Conservation (phyloP, 495 filamentous ascomycete species). For the Podospora anserina region DNA sequence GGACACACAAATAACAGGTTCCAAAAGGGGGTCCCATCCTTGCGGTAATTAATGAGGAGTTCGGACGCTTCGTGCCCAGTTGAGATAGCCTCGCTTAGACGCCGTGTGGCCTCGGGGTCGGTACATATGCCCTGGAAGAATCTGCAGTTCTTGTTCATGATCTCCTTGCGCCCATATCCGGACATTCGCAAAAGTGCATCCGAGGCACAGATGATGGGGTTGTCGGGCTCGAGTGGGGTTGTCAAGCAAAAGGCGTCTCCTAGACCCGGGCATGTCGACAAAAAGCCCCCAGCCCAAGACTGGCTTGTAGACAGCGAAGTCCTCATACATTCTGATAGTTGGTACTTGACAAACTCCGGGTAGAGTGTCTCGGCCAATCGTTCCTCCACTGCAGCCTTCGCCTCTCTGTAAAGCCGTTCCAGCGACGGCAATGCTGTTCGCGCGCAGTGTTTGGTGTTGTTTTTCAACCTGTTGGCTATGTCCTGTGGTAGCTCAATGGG, state of each 20-base stretch:
- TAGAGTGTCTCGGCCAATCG: conserved; percentile 46
- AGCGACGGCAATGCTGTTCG: conserved; percentile 40
- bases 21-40: conserved; percentile 55
- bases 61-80: conserved; percentile 47
- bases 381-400: conserved; percentile 42
- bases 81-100: conserved; percentile 43
- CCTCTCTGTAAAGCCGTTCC: conserved; percentile 45
- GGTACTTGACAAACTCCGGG: conserved; percentile 47
- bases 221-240: conserved; percentile 36
- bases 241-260: conserved; percentile 38
- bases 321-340: conserved; percentile 31
- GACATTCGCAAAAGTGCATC: conserved; percentile 51
- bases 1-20: conserved; percentile 54
- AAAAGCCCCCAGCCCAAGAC: conserved; percentile 13
- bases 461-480: conserved; percentile 34
- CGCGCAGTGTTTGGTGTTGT: conserved; percentile 42
- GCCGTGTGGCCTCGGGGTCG: conserved; percentile 36
- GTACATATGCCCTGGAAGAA: conserved; percentile 52
- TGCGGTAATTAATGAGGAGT: conserved; percentile 51
- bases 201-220: conserved; percentile 51
- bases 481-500: conserved; percentile 40
- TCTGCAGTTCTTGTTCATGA: conserved; percentile 49
- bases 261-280: conserved; percentile 34
- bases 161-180: conserved; percentile 46
- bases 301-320: conserved; percentile 23